A percentile compares a stretch with the other conserved stretches of the same genome.
phyloP scores from a whole-genome alignment of 2,329 filamentous ascomycete species.

The Colletotrichum sp. region DNA sequence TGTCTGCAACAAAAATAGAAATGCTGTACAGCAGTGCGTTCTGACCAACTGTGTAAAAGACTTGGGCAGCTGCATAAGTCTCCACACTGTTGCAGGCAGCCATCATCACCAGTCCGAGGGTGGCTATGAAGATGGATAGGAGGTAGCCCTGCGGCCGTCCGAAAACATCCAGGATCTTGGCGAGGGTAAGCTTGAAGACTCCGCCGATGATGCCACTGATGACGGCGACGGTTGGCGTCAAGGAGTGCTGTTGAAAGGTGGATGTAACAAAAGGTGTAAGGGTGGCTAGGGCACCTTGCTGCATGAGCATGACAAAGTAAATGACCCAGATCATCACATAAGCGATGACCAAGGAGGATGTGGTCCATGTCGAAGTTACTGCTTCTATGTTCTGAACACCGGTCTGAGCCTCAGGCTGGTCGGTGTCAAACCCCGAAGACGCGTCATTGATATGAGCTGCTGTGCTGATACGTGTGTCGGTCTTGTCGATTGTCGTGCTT shows the following conservation, averaged over 20 bases:
- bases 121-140: conserved; percentile 33
- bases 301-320: neutral
- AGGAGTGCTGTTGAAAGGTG: neutral
- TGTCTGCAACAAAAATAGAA: neutral
- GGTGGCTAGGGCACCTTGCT: neutral
- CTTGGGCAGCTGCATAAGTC: conserved; percentile 34
- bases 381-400: neutral
- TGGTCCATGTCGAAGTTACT: neutral
- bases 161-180: conserved; percentile 41
- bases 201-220: neutral
- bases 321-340: neutral
- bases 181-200: conserved; percentile 20
- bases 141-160: conserved; percentile 38
- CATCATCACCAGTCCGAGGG: conserved; percentile 57
- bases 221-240: neutral
- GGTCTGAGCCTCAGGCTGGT: neutral
- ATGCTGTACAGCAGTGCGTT: neutral
- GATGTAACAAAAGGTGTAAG: neutral
- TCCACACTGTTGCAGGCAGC: conserved; percentile 54
- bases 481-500: neutral
- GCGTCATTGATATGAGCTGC: neutral
- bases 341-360: neutral
- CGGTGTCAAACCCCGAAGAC: neutral
- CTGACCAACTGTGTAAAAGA: neutral
- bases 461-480: neutral